Conservation (phyloP, 2,329 filamentous ascomycete genomes). For the Colletotrichum shisoi region DNA sequence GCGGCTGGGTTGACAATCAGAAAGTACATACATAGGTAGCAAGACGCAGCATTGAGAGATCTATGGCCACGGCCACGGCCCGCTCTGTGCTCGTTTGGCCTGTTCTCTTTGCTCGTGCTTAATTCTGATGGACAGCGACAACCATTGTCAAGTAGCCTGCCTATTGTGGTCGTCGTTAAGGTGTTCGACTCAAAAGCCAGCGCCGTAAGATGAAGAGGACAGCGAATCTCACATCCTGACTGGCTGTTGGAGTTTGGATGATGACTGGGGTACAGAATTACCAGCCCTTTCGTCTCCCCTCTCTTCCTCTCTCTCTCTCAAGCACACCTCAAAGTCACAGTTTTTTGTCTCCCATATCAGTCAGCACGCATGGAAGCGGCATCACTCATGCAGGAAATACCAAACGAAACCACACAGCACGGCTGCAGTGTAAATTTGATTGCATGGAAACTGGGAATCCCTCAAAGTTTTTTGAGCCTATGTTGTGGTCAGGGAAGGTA, state of each 20-base stretch:
- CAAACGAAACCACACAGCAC: neutral
- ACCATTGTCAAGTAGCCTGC: slow-evolving; percentile 19
- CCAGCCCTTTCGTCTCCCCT: neutral
- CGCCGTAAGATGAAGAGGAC: slow-evolving; percentile 16
- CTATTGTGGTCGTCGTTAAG: neutral
- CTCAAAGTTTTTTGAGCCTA: slow-evolving; percentile 15
- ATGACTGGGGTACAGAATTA: slow-evolving; percentile 5
- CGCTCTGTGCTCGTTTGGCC: slow-evolving; percentile 36
- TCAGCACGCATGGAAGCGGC: neutral
- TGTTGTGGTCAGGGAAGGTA: slow-evolving; percentile 11
- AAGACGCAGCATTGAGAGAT: slow-evolving; percentile 32
- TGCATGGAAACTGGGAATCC: slow-evolving; percentile 23
- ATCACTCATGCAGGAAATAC: too few relatives aligned
- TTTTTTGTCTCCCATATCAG: neutral
- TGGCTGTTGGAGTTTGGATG: slow-evolving; percentile 17
- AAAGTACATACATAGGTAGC: neutral
- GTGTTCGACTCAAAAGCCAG: neutral
- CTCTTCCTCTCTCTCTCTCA: slow-evolving; percentile 4
- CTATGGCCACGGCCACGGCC: slow-evolving; percentile 29
- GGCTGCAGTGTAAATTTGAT: slow-evolving; percentile 7
- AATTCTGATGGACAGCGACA: slow-evolving; percentile 21
- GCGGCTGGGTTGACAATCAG: slow-evolving; percentile 18
- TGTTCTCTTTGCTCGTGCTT: slow-evolving; percentile 30
- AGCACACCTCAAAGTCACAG: neutral
- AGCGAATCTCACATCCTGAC: neutral